Evolutionary conservation across 1,284 basidiomycete genomes (phyloP), one percentile per base, ranked within the genome.

Genomic region (Cryptococcus floricola): DNA sequence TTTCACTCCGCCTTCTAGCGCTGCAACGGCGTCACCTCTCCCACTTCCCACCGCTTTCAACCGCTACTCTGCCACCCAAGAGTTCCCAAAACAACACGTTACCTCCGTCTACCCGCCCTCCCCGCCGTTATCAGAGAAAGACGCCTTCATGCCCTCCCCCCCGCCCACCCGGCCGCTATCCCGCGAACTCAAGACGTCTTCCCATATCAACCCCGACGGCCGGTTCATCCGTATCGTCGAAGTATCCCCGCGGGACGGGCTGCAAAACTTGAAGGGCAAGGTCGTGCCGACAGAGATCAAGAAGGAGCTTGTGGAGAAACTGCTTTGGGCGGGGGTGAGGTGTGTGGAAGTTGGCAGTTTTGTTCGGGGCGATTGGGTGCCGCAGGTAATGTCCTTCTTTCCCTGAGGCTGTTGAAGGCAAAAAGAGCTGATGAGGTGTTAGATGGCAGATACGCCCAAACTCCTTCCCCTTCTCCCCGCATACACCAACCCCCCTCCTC

Each of bases 321-420:
- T 97, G 4, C 84, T 83, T 5, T 70, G 77, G 9, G 85, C 88
- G 3, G 94, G 94, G 0, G 74, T 87, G 60, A 80, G 79, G 53
- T 84, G 80, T 53, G 87, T 98, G 61, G 94, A 98, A 77, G 84
- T 86, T 0, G 94, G 94, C 5, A 89, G 89, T 68, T 96, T 96
- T 69, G 93, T 97, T 54, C 89, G 89, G 71, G 87, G 88, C 0
- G 92, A 91, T 74, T 93, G 91, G 88, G 89, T 96, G 16, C 92
- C 91, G 0, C 89, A 93, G 82, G 90, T 87, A 60, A 60, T 58
- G 84, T 78, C 16, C 9, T 39, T 3, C 38, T 9, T 34, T 18
- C 18, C 5, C 5, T n/a, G n/a, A n/a, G n/a, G n/a, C n/a, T 50
- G 23, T 38, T n/a, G 37, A 18, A 18, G 23, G 23, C 23, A 3